Conservation (phyloP, 345 rosid species). For the Pistacia atlantica region DNA sequence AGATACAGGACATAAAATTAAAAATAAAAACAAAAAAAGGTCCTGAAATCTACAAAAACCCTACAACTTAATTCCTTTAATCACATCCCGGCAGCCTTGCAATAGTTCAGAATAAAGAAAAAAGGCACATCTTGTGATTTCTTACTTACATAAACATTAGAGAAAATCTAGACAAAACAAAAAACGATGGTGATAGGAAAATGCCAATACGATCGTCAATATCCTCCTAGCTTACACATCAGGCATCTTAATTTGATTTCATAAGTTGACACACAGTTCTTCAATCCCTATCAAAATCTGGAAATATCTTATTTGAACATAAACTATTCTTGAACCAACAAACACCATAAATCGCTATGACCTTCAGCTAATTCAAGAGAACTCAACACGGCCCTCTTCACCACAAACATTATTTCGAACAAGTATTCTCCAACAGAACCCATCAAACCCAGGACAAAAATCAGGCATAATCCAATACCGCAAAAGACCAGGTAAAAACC, state of each 20-base stretch:
- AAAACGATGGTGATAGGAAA: background rate
- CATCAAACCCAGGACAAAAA: background rate
- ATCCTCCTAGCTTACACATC: background rate
- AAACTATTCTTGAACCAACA: background rate
- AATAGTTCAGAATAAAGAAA: too few species aligned
- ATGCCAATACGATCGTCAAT: background rate
- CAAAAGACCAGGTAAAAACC: background rate
- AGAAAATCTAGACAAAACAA: background rate
- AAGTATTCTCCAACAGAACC: background rate
- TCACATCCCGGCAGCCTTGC: too few species aligned
- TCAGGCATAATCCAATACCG: slow-evolving; percentile 3
- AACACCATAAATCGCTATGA: background rate
- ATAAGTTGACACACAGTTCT: background rate
- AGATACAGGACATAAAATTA: too few species aligned
- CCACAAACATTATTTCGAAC: background rate
- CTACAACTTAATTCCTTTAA: too few species aligned
- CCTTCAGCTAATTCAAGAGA: background rate
- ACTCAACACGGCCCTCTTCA: background rate
- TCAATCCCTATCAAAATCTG: background rate
- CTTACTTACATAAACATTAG: background rate
- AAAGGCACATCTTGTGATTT: too few species aligned
- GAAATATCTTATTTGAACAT: background rate
- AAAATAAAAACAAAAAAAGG: too few species aligned
- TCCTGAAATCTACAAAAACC: too few species aligned
- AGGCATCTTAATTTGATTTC: background rate